phyloP scores from a whole-genome alignment of 2,329 filamentous ascomycete species.

The Penicillium digitatum region DNA sequence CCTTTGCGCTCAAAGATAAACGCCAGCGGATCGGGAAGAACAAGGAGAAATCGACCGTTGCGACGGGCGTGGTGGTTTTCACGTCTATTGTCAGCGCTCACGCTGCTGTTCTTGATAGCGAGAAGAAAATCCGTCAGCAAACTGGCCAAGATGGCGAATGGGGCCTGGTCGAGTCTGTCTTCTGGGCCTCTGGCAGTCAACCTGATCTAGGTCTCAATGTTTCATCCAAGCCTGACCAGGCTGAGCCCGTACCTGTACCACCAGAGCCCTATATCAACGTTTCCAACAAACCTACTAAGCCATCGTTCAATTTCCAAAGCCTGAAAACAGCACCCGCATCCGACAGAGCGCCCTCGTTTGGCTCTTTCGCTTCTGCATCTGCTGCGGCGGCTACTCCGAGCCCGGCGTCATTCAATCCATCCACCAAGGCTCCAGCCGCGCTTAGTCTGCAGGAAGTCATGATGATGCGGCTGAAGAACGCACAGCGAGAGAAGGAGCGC shows the following conservation, averaged over 20 bases:
- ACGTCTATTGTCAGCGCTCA: conserved; percentile 56
- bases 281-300: conserved; percentile 17
- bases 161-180: conserved; percentile 51
- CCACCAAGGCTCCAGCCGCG: conserved; percentile 26
- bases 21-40: conserved; percentile 49
- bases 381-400: conserved; percentile 28
- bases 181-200: conserved; percentile 53
- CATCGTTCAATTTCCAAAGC: conserved; percentile 36
- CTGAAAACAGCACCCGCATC: conserved; percentile 28
- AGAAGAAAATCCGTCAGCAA: conserved; percentile 31
- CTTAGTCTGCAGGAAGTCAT: conserved; percentile 48
- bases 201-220: conserved; percentile 43
- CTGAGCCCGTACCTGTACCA: conserved; percentile 4
- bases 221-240: conserved; percentile 21
- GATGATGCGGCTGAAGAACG: conserved; percentile 55
- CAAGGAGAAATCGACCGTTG: conserved; percentile 51
- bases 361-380: conserved; percentile 39
- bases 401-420: conserved; percentile 24
- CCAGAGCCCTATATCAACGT: background rate
- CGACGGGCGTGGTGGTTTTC: conserved; percentile 55
- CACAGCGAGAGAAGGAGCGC: conserved; percentile 52
- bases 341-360: conserved; percentile 41
- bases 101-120: conserved; percentile 52
- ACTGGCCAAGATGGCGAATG: conserved; percentile 40
- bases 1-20: conserved; percentile 55